Base-by-base conservation (phyloP, 2,329 filamentous ascomycete genomes). In the Talaromyces rugulosus region DNA sequence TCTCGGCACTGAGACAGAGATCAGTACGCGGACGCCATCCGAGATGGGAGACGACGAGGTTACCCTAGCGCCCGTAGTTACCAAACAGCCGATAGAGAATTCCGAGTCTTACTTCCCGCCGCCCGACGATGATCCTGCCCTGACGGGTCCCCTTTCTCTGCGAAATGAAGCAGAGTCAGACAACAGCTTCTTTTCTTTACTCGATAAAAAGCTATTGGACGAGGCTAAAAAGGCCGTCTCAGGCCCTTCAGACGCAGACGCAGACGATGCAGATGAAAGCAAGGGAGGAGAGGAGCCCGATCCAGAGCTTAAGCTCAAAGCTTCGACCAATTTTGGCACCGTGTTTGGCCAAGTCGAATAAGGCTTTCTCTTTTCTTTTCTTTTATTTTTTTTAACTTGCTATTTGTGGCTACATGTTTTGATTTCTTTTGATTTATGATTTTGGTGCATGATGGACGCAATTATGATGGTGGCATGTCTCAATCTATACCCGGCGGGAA, bases 311-410 rank as follows among this genome's bases (percentile, higher is more conserved):
- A 78, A 73, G 64, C 75, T 81, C 66, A 80, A 73, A 65, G 75
- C 76, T 30, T 76, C 74, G 16, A 79, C 75, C 18, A 80, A 80
- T 68, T 80, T 81, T 71, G 79, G 78, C n/a, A 78, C 77, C 61
- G 79, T 77, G 5, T 81, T 78, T 74, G 78, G 79, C 9, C 66
- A 67, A 53, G 64, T 58, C 31, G 63, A 66, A 40, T 64, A 63
- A 60, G 55, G 65, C 56, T 69, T 56, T 34, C 36, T 23, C 55
- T 65, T 27, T 33, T 28, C 11, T 47, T 18, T 27, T 3, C 27
- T 12, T 54, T 54, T n/a, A n/a, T n/a, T 23, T 6, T 54, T 52
- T 52, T 31, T 8, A 16, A n/a, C 18, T 53, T 31, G 23, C 6
- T 30, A 30, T 53, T 53, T 53, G 14, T 53, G 12, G 27, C 50